Conservation (phyloP, 345 rosid species). For the Pugionium cornutum region DNA sequence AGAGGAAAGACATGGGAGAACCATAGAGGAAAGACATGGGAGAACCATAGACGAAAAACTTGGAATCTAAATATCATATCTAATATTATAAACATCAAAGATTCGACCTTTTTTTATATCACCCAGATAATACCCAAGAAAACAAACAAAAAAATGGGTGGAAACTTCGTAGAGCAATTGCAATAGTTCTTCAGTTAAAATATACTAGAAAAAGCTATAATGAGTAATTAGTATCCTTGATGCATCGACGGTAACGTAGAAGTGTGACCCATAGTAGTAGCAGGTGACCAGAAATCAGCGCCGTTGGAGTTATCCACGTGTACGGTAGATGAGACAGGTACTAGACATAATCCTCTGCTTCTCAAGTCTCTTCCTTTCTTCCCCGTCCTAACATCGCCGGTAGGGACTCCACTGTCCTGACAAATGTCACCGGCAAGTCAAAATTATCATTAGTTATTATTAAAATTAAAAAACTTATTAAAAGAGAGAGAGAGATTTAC, state of each 20-base stretch:
- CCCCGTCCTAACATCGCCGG: constrained; percentile 38
- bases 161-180: constrained; percentile 22
- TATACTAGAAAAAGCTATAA: not conserved
- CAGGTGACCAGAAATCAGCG: constrained; percentile 91
- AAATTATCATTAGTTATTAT: not conserved
- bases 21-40: not conserved
- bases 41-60: not conserved
- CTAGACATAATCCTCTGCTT: constrained; percentile 84
- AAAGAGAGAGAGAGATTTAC: constrained; percentile 11
- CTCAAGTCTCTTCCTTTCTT: constrained; percentile 48
- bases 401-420: constrained; percentile 48
- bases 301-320: constrained; percentile 71
- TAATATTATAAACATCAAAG: constrained; percentile 8
- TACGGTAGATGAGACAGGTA: constrained; percentile 61
- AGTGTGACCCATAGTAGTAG: constrained; percentile 45
- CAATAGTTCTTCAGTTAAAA: constrained; percentile 18
- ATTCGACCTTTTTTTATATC: constrained; percentile 26
- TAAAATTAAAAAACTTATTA: not conserved
- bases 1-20: too few relatives aligned
- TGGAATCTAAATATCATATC: not conserved
- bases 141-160: constrained; percentile 8
- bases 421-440: constrained; percentile 19
- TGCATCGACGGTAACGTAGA: constrained; percentile 29
- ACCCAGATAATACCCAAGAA: constrained; percentile 5
- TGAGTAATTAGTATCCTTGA: constrained; percentile 22